A percentile compares a stretch with the other conserved stretches of the same genome.
Conservation (phyloP, 2,329 filamentous ascomycete genomes). For the Stylonectria norvegica region DNA sequence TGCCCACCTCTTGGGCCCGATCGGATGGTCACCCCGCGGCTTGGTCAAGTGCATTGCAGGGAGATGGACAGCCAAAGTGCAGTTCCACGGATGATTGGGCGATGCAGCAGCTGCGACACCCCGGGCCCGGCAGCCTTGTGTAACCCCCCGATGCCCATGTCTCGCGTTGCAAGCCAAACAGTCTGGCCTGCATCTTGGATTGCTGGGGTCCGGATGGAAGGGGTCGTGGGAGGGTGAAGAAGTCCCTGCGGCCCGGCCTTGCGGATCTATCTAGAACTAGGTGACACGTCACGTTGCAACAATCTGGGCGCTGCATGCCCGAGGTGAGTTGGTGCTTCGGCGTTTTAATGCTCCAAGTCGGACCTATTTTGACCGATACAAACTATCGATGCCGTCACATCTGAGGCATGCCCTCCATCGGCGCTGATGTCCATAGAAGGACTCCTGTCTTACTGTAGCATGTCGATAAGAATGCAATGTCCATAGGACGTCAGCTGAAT, state of each 20-base stretch:
- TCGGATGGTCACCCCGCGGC: conserved; percentile 12
- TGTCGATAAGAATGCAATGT: too few relatives aligned
- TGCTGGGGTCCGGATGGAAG: conserved; percentile 7
- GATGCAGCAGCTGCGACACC: conserved; percentile 14
- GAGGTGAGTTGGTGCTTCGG: neutral
- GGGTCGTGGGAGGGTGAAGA: neutral
- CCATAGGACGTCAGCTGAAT: too few relatives aligned
- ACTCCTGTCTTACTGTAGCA: too few relatives aligned
- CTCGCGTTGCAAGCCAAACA: conserved; percentile 1
- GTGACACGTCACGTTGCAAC: neutral
- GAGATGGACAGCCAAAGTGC: too few relatives aligned
- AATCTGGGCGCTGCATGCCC: neutral
- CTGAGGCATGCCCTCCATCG: too few relatives aligned
- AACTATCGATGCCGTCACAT: too few relatives aligned
- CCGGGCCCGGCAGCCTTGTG: conserved; percentile 8
- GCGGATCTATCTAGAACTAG: neutral
- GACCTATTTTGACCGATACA: too few relatives aligned
- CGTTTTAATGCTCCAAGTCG: too few relatives aligned
- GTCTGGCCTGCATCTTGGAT: neutral
- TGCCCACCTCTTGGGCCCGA: conserved; percentile 9
- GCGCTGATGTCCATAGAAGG: too few relatives aligned
- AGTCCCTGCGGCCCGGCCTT: neutral
- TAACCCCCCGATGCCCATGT: conserved; percentile 7
- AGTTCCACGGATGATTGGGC: conserved; percentile 19
- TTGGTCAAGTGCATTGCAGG: conserved; percentile 13